A percentile compares a stretch with the other conserved stretches of the same genome.
phyloP scores from a whole-genome alignment of 208 protist species.

The Crithidia bombi region DNA sequence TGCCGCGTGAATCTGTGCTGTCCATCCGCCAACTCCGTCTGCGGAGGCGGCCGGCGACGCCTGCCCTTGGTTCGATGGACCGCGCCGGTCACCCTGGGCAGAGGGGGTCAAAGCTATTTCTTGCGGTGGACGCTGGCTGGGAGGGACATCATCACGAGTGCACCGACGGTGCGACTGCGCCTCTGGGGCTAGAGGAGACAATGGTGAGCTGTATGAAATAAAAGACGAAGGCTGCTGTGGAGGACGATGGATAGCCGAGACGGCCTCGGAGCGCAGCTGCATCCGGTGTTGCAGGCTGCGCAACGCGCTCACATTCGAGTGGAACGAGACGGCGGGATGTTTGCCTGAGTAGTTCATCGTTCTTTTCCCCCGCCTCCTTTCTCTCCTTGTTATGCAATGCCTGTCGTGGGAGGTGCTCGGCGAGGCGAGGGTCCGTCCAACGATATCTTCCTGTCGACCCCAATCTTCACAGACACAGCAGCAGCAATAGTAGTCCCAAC shows the following conservation, averaged over 20 bases:
- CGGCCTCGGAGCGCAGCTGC: constrained; percentile 50
- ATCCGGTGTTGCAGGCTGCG: constrained; percentile 77
- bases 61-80: background rate
- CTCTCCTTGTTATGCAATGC: background rate
- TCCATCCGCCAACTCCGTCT: constrained; percentile 1
- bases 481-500: too few relatives aligned
- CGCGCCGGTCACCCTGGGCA: too few relatives aligned
- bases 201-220: background rate
- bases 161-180: too few relatives aligned
- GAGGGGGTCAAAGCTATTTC: too few relatives aligned
- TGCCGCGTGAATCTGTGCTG: constrained; percentile 25
- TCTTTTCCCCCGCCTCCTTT: background rate
- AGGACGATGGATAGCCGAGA: constrained; percentile 1
- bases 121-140: too few relatives aligned
- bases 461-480: too few relatives aligned
- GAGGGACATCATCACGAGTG: too few relatives aligned
- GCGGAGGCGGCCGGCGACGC: background rate
- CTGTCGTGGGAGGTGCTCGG: too few relatives aligned
- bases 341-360: constrained; percentile 10
- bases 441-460: too few relatives aligned
- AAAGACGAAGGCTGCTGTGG: background rate
- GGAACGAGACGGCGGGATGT: background rate
- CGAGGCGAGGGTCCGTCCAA: background rate
- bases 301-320: constrained; percentile 36
- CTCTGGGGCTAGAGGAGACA: too few relatives aligned